Base-by-base conservation (phyloP, 176 grass and related monocot genomes). In the Carex cristatella region DNA sequence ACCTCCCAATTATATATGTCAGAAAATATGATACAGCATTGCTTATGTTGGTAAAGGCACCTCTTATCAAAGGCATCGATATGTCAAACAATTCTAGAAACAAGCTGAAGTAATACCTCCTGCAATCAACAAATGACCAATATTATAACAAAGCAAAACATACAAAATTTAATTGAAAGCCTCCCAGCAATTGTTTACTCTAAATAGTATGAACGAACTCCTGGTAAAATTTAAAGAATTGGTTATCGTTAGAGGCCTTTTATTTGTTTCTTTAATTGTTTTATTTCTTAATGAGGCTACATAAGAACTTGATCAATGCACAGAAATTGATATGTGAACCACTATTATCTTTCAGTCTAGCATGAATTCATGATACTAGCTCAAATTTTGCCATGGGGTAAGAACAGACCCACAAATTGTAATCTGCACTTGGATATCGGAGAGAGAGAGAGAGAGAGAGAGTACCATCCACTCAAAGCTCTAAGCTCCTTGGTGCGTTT, bases 51-150 rank as follows among this genome's bases (percentile, higher is more conserved):
- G 88, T 84, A 35, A 91, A 82, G 37, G 81, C 88, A 65, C 71
- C 85, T 79, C 74, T 89, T 80, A 90, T 33, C 10, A 95, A 92
- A 53, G 93, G 91, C 88, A 91, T 79, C 57, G 90, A 89, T 42
- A 99, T 95, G 86, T 99, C 96, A 15, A 90, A 95, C 27, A 95
- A 73, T 86, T 99, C 96, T 80, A 99, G 85, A 65, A 92, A 79
- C 71, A 99, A 84, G 85, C 93, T 99, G 91, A 91, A 92, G 81
- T 95, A 95, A 86, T 95, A 99, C 86, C 93, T 99, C 91, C 96
- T 95, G 87, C 78, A 90, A 49, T 65, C 81, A 68, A 79, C 85
- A 66, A 85, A 75, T 59, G 16, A 38, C 42, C 38, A 69, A 18
- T 68, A 62, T 65, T 61, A 38, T 46, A 37, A n/a, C 11, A 63